Evolutionary conservation across 768 basidiomycete genomes (phyloP), one percentile per base, ranked within the genome.

Genomic region (Wakefieldia striispora): DNA sequence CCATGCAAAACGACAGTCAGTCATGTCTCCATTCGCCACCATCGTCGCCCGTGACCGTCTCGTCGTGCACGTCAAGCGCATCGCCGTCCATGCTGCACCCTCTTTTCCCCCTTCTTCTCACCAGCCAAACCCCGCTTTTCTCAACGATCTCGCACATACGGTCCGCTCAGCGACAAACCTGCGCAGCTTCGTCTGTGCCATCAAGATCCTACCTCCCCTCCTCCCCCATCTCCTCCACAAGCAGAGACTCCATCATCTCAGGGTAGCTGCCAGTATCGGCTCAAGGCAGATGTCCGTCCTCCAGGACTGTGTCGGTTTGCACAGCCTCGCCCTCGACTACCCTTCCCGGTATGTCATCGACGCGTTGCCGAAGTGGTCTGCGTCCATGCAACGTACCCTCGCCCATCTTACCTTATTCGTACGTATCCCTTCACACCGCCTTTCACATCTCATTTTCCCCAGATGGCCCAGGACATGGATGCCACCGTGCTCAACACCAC

Each of bases 331-430:
- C 6, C 66, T 90, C 23, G 81, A 88, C 43, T 72, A 66, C 43
- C 78, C 81, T n/a, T 80, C 80, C 3, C 83, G 83, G 82, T 78
- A 76, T 54, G 65, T 84, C 19, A 68, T 85, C 45, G 77, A 85
- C 59, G 55, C 71, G 7, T 60, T 91, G 17, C 83, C 87, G 10
- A 62, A 55, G 19, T 90, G 88, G 87, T 64, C 73, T 3, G 58
- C 58, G 7, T 59, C 60, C 23, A 60, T 84, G 41, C 66, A 66
- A 38, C 62, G 55, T 21, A 79, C 77, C 1, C 67, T 88, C 56
- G 74, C 72, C 2, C 74, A 68, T 26, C 68, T 91, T 55, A 81
- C 81, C 1, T 64, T 91, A 38, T 80, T 71, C 57, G 88, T 88
- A 58, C 48, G 85, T 72, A 12, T 40, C 40, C 45, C 16, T 5